phyloP scores from a whole-genome alignment of 129 eudicot genomes.

The Artemisia annua region DNA sequence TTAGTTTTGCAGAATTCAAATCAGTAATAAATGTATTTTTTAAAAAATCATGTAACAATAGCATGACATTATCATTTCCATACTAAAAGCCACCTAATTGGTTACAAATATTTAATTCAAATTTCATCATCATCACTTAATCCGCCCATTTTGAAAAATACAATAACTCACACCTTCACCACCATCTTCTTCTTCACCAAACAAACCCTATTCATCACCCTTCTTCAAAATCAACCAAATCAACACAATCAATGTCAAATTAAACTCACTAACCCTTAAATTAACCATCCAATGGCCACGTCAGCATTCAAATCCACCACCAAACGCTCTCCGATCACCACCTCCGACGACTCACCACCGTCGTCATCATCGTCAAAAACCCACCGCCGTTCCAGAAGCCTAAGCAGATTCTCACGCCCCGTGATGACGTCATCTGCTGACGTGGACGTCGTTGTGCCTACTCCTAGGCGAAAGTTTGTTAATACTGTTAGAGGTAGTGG shows the following conservation, averaged over 20 bases:
- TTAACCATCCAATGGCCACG: constrained; percentile 60
- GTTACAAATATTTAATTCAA: constrained; percentile 23
- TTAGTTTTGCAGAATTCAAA: too few species aligned
- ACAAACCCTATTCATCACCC: background rate
- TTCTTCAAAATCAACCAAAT: constrained; percentile 6
- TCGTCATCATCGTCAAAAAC: constrained; percentile 13
- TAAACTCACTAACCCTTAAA: background rate
- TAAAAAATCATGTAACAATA: background rate
- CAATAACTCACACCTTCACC: background rate
- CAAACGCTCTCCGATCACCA: constrained; percentile 31
- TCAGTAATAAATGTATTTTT: too few species aligned
- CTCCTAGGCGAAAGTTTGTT: constrained; percentile 79
- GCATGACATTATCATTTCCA: background rate
- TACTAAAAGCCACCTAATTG: background rate
- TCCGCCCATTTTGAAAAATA: constrained; percentile 32
- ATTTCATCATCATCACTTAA: constrained; percentile 18
- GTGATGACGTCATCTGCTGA: constrained; percentile 34
- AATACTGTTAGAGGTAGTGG: constrained; percentile 66
- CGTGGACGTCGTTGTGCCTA: constrained; percentile 26
- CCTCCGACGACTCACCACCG: constrained; percentile 44
- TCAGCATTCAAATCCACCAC: constrained; percentile 93
- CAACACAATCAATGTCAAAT: background rate
- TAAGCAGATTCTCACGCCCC: constrained; percentile 69
- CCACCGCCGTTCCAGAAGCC: constrained; percentile 79
- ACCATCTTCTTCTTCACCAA: background rate